phyloP scores from a whole-genome alignment of 306 rosid genomes.

The Cucurbita pepo region DNA sequence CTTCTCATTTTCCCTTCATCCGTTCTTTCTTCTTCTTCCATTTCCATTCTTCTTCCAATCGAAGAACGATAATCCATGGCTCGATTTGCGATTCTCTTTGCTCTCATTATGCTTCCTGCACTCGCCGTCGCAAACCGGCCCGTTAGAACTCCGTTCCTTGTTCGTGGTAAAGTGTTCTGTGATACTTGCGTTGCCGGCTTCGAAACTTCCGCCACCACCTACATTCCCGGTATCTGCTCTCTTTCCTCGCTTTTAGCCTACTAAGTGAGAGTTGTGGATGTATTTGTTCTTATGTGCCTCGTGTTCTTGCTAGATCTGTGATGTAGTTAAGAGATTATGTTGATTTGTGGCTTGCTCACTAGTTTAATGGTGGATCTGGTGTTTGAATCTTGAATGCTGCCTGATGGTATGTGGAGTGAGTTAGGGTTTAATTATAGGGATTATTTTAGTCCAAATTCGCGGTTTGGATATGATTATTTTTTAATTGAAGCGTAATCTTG shows the following conservation, averaged over 20 bases:
- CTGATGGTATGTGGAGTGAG: neutral
- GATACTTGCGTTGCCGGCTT: constrained; percentile 76
- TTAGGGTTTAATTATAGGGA: neutral
- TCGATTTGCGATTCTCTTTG: constrained; percentile 22
- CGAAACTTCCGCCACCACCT: constrained; percentile 64
- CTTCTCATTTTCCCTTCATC: neutral
- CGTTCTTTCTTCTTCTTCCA: neutral
- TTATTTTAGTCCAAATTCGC: neutral
- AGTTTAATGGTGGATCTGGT: neutral
- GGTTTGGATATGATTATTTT: neutral
- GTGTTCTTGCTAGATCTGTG: neutral
- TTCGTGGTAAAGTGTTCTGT: constrained; percentile 60
- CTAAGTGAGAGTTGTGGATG: neutral
- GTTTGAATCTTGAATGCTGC: neutral
- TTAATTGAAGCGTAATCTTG: neutral
- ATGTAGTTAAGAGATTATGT: neutral
- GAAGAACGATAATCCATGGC: constrained; percentile 14
- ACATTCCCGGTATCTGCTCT: constrained; percentile 39
- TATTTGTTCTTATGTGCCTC: neutral
- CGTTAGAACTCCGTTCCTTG: constrained; percentile 26
- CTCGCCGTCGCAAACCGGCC: constrained; percentile 53
- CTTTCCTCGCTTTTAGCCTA: neutral
- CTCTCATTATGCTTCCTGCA: constrained; percentile 50
- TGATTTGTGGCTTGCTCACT: neutral
- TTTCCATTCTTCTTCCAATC: neutral